Base-by-base conservation (phyloP, 257 asterid species). In the Eucommia ulmoides region DNA sequence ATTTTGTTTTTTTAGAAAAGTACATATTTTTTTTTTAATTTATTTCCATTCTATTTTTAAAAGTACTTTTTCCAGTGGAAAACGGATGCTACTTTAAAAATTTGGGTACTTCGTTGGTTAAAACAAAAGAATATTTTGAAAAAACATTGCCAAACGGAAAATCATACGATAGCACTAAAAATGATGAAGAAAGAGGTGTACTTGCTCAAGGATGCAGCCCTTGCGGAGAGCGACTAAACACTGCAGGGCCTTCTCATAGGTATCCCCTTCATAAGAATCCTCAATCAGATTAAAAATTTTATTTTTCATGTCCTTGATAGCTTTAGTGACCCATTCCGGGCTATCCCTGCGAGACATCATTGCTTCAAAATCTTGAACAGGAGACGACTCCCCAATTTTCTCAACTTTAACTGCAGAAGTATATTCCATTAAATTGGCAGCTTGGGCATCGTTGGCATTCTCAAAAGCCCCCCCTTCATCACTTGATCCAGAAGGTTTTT, bases 141-240 rank as follows among this genome's bases (percentile, higher is more conserved):
- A n/a, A n/a, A n/a, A n/a, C n/a, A 10, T 10, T 10, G 44, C 44
- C 48, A 42, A 19, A 42, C 1, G 2, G 15, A 42, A 5, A 12
- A 5, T 42, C 48, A 6, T 16, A 42, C 5, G 8, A 16, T 16
- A 16, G 15, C 48, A 42, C 2, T 6, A 42, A 42, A 42, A 16
- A 22, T 12, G 23, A 14, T 17, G 45, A 44, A 33, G 50, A 20
- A 58, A 29, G 49, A 48, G 7, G 60, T 20, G 22, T 70, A 83
- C 98, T 87, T 89, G 96, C 60, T 85, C 93, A 51, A 69, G 56
- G 53, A 85, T 77, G 85, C 96, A 89, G 47, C 93, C 86, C 53
- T 73, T 80, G 29, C 96, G 94, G 49, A 89, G 82, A 62, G 94
- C 85, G 51, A 64, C 74, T 53, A 85, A 62, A 60, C 98, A 82